These are phyloP conservation scores for Scheffersomyces amazonensis DNA, from an alignment of 805 yeast genomes.

Conservation along the genomic window DNA sequence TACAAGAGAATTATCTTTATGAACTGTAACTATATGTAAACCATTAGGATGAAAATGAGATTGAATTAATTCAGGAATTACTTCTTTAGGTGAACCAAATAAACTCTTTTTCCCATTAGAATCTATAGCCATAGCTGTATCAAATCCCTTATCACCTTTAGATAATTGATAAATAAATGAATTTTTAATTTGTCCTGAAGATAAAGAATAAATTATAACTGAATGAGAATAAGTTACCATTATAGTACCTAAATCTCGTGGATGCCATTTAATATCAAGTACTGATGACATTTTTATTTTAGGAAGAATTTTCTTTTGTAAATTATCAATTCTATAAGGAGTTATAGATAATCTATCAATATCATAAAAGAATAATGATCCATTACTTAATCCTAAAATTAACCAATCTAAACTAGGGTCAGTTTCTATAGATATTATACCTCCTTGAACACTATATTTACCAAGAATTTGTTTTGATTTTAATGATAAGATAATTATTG, in stretches of 20 bases:
- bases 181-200: slow-evolving; percentile 55
- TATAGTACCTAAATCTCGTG: slow-evolving; percentile 80
- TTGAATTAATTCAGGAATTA: slow-evolving; percentile 32
- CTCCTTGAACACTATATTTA: slow-evolving; percentile 59
- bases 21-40: slow-evolving; percentile 72
- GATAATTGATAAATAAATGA: slow-evolving; percentile 61
- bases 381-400: slow-evolving; percentile 75
- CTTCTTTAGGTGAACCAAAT: slow-evolving; percentile 35
- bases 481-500: slow-evolving; percentile 67
- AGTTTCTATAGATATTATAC: slow-evolving; percentile 64
- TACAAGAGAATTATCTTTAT: slow-evolving; percentile 78
- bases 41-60: slow-evolving; percentile 94
- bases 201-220: slow-evolving; percentile 68
- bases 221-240: slow-evolving; percentile 69
- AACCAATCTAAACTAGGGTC: slow-evolving; percentile 93
- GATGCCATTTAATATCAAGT: slow-evolving; percentile 70
- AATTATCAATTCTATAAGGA: slow-evolving; percentile 63
- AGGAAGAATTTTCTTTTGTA: slow-evolving; percentile 61
- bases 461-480: slow-evolving; percentile 59
- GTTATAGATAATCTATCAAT: slow-evolving; percentile 74
- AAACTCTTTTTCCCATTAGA: slow-evolving; percentile 41
- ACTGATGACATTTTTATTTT: slow-evolving; percentile 63
- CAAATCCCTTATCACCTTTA: slow-evolving; percentile 64
- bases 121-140: slow-evolving; percentile 22
- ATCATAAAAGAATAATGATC: slow-evolving; percentile 69